phyloP scores from a whole-genome alignment of 2,329 filamentous ascomycete species.

The Venturia effusa region DNA sequence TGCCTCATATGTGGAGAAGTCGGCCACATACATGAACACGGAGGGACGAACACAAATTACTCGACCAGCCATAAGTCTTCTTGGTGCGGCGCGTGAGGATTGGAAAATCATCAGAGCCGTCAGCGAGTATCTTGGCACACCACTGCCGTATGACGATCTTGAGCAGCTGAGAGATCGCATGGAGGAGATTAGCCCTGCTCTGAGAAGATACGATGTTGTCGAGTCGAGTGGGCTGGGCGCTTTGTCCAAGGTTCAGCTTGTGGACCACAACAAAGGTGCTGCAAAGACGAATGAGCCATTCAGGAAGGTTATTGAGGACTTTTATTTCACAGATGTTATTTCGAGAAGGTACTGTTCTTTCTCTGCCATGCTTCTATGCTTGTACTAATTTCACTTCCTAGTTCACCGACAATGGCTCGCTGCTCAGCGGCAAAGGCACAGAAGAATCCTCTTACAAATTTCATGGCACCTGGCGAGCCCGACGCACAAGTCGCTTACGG shows the following conservation, averaged over 20 bases:
- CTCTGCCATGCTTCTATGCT: slow-evolving; percentile 4
- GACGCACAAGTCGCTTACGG: slow-evolving; percentile 13
- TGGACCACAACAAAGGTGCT: slow-evolving; percentile 88
- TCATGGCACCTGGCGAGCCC: slow-evolving; percentile 37
- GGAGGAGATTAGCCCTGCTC: slow-evolving; percentile 84
- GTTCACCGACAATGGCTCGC: slow-evolving; percentile 96
- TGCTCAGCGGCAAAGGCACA: slow-evolving; percentile 83
- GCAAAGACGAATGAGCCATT: slow-evolving; percentile 63
- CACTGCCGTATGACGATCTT: slow-evolving; percentile 88
- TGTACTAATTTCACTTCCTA: slow-evolving; percentile 26
- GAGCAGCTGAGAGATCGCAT: slow-evolving; percentile 83
- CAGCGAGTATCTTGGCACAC: slow-evolving; percentile 79
- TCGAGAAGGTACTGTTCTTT: slow-evolving; percentile 64
- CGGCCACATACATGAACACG: slow-evolving; percentile 92
- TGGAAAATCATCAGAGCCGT: slow-evolving; percentile 97
- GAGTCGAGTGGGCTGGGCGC: slow-evolving; percentile 56
- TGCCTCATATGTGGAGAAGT: slow-evolving; percentile 94
- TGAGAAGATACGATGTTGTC: slow-evolving; percentile 82
- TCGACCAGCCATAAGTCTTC: slow-evolving; percentile 76
- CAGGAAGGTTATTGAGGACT: slow-evolving; percentile 83
- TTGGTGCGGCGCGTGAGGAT: slow-evolving; percentile 84
- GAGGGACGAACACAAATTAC: slow-evolving; percentile 94
- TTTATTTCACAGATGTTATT: slow-evolving; percentile 96
- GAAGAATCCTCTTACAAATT: slow-evolving; percentile 39
- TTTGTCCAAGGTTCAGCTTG: slow-evolving; percentile 86